phyloP scores from a whole-genome alignment of 2,329 filamentous ascomycete genomes.

The Furcasterigmium sp. region DNA sequence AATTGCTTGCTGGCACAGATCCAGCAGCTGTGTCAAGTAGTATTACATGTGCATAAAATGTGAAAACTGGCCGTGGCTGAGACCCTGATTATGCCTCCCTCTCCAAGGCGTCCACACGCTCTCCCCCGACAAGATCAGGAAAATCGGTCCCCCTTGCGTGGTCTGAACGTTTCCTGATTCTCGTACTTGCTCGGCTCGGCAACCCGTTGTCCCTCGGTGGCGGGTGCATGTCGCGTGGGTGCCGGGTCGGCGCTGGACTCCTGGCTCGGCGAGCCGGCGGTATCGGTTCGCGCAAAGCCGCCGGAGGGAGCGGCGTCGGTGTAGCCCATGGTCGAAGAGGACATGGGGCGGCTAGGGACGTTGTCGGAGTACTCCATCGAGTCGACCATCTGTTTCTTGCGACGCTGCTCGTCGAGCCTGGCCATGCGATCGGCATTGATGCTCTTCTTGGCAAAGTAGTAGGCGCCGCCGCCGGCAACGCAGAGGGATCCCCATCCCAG shows the following conservation, averaged over 20 bases:
- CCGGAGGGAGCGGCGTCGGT: constrained; percentile 26
- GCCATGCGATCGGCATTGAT: constrained; percentile 85
- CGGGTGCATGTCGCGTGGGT: constrained; percentile 73
- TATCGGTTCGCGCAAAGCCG: constrained; percentile 53
- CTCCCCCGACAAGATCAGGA: constrained; percentile 33
- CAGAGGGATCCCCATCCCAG: constrained; percentile 89
- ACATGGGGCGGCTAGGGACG: constrained; percentile 25
- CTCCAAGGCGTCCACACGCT: not conserved
- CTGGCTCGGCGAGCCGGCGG: constrained; percentile 58
- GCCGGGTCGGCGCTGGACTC: constrained; percentile 78
- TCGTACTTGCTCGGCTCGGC: constrained; percentile 89
- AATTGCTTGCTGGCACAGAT: too few relatives aligned
- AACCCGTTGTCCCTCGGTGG: constrained; percentile 61
- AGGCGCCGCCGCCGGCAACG: constrained; percentile 81
- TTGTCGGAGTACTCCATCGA: constrained; percentile 46
- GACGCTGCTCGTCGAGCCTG: constrained; percentile 61
- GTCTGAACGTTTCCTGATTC: constrained; percentile 66
- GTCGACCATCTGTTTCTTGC: constrained; percentile 56
- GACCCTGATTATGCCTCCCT: too few relatives aligned
- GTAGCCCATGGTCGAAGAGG: constrained; percentile 29
- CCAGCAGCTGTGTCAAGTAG: too few relatives aligned
- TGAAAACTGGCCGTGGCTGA: too few relatives aligned
- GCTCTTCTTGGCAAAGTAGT: constrained; percentile 90
- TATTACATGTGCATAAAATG: too few relatives aligned
- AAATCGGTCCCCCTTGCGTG: constrained; percentile 83